Percentiles rank a stretch among this genome's conserved stretches.
phyloP scores from a whole-genome alignment of 257 asterid species.

The Solanum virginianum region DNA sequence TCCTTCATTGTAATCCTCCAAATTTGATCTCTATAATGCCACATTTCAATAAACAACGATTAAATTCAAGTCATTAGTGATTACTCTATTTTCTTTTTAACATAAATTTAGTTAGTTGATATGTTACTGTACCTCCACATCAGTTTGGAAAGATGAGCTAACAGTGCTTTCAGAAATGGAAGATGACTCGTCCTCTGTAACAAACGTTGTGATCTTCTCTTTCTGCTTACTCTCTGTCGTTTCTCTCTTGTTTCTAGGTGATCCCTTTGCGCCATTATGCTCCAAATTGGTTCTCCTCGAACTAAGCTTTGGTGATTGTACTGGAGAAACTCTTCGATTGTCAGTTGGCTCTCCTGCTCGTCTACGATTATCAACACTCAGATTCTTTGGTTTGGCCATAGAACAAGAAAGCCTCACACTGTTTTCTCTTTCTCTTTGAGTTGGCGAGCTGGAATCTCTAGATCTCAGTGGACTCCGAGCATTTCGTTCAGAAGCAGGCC shows the following conservation, averaged over 20 bases:
- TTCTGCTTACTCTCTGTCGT: slow-evolving; percentile 25
- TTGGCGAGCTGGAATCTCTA: slow-evolving; percentile 31
- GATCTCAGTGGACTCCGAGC: slow-evolving; percentile 34
- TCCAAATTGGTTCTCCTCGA: slow-evolving; percentile 32
- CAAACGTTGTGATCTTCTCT: slow-evolving; percentile 31
- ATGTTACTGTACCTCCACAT: slow-evolving; percentile 50
- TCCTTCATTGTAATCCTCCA: slow-evolving; percentile 63
- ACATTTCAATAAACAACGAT: background rate
- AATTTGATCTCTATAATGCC: slow-evolving; percentile 40
- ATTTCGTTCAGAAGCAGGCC: slow-evolving; percentile 23
- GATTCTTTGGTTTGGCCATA: slow-evolving; percentile 37
- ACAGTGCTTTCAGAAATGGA: slow-evolving; percentile 67
- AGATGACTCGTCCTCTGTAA: slow-evolving; percentile 66
- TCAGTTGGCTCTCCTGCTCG: slow-evolving; percentile 31
- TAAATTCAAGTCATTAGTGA: background rate
- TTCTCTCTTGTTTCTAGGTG: slow-evolving; percentile 41
- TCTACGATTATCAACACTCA: slow-evolving; percentile 49
- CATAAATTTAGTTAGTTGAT: background rate
- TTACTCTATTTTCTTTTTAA: background rate
- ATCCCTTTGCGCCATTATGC: slow-evolving; percentile 19
- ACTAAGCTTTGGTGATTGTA: slow-evolving; percentile 53
- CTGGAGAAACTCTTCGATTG: slow-evolving; percentile 39
- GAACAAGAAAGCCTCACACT: slow-evolving; percentile 41
- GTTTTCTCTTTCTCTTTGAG: slow-evolving; percentile 36
- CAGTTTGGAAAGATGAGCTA: slow-evolving; percentile 51